Evolutionary conservation across 768 basidiomycete genomes (phyloP).

Genomic region (Clavulina sp.): DNA sequence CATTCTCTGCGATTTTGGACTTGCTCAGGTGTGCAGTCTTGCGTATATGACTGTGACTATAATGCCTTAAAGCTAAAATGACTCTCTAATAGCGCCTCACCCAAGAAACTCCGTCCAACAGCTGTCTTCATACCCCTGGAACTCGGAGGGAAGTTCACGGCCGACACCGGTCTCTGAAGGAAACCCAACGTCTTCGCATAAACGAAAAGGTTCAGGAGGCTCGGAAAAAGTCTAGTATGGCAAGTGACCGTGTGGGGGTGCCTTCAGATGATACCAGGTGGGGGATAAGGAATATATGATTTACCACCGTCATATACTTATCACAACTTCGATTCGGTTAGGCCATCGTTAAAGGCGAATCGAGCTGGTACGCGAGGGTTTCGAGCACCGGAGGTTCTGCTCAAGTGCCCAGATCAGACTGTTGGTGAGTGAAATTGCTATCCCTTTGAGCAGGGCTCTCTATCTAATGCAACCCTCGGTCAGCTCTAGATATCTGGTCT

Average conservation of each 20-base stretch:
- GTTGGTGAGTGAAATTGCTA: conserved; percentile 56
- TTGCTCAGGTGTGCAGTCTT: conserved; percentile 62
- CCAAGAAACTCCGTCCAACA: conserved; percentile 6
- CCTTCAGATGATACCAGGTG: conserved; percentile 59
- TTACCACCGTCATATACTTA: background rate
- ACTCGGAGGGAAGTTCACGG: conserved; percentile 54
- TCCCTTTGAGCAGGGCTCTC: background rate
- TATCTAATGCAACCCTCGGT: background rate
- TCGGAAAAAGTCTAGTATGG: conserved; percentile 27
- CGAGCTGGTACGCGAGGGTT: conserved; percentile 95
- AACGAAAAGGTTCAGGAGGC: conserved; percentile 45
- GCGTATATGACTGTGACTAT: conserved; percentile 18
- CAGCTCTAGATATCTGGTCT: conserved; percentile 96
- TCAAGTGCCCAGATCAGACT: conserved; percentile 87
- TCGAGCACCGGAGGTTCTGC: conserved; percentile 84
- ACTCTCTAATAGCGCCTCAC: conserved; percentile 6
- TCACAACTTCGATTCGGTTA: conserved; percentile 18
- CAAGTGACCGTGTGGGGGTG: conserved; percentile 61
- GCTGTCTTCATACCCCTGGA: conserved; percentile 64
- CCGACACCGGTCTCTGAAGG: conserved; percentile 25
- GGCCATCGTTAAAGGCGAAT: conserved; percentile 79
- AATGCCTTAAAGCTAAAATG: conserved; percentile 28
- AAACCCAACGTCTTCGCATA: conserved; percentile 32
- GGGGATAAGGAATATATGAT: background rate
- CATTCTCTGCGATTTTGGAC: conserved; percentile 84